Base-by-base conservation (phyloP, 208 protist species). In the Leishmania amazonensis region DNA sequence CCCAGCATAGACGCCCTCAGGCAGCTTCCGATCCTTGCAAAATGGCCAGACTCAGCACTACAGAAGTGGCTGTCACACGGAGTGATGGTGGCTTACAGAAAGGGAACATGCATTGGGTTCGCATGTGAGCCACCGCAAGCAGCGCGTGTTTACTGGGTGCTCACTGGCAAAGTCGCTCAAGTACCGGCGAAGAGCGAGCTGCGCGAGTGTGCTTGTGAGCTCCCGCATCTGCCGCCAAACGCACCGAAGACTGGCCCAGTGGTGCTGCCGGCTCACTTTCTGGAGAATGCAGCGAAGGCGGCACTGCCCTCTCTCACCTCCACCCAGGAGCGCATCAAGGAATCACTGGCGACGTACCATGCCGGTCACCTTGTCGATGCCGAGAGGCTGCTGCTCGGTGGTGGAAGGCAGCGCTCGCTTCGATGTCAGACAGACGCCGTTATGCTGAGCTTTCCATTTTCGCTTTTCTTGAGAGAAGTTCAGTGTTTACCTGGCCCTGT, bases 331-430 rank as follows among this genome's bases (percentile, higher is more conserved):
- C 76, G 67, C n/a, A 62, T 90, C 38, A 38, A 83, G 13, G 85
- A 91, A 68, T 81, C 81, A n/a, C 73, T 95, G n/a, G 47, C 35
- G 3, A 79, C 78, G 9, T 95, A 90, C 81, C 84, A 79, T 15
- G 67, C 85, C 40, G 92, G 91, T 17, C 80, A 86, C 15, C 86
- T 97, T 47, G 89, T 91, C 21, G 86, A 90, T 74, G 87, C 71
- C 1, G 94, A 94, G 38, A 70, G 76, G n/a, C 86, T 97, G 3
- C 64, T 97, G 47, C 83, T 97, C 6, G 89, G 90, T 42, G 72
- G 79, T 8, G 58, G 54, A 31, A 86, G 90, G 17, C 78, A 79
- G 28, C 88, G 92, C 31, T 88, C 87, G 5, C 76, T 97, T 21
- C 89, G 86, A 40, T 97, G 94, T 65, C 81, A 88, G 38, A 90